phyloP scores from a whole-genome alignment of 2,329 filamentous ascomycete genomes.

The Scopulariopsis brevicaulis region DNA sequence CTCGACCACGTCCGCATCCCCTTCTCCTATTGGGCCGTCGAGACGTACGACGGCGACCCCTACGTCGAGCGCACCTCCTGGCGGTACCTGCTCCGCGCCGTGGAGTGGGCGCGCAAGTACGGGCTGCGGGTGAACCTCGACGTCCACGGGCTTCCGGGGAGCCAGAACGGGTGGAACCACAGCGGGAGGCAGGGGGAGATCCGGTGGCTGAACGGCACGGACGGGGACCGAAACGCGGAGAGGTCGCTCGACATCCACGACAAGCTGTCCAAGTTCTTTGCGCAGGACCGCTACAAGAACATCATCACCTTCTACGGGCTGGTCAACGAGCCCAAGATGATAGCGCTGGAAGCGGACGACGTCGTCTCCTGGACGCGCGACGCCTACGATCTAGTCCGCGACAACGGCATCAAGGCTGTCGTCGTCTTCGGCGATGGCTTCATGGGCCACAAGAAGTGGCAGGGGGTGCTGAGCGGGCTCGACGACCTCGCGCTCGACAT shows the following conservation, averaged over 20 bases:
- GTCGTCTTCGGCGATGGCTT: slow-evolving; percentile 66
- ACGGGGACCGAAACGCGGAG: slow-evolving; percentile 23
- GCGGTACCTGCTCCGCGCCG: slow-evolving; percentile 39
- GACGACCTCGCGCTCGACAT: slow-evolving; percentile 59
- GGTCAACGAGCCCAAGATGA: slow-evolving; percentile 51
- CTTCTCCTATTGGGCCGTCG: slow-evolving; percentile 48
- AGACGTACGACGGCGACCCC: slow-evolving; percentile 31
- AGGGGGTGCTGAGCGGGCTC: slow-evolving; percentile 49
- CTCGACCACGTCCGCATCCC: slow-evolving; percentile 50
- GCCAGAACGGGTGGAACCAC: slow-evolving; percentile 53
- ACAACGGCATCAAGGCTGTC: slow-evolving; percentile 47
- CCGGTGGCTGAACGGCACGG: slow-evolving; percentile 10
- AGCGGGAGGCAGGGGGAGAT: slow-evolving; percentile 34
- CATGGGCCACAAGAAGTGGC: slow-evolving; percentile 60
- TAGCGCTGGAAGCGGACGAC: slow-evolving; percentile 38
- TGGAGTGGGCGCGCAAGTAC: slow-evolving; percentile 40
- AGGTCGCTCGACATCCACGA: slow-evolving; percentile 43
- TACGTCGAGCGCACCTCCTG: slow-evolving; percentile 26
- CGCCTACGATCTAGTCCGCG: slow-evolving; percentile 40
- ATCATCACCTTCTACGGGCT: slow-evolving; percentile 57
- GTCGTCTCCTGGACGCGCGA: slow-evolving; percentile 49
- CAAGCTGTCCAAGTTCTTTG: slow-evolving; percentile 19
- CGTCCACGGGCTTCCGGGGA: slow-evolving; percentile 42
- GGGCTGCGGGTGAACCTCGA: slow-evolving; percentile 47
- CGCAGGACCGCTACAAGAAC: slow-evolving; percentile 24